These are phyloP conservation scores for Marchantia polymorpha DNA, from an alignment of 225 moss, liverwort and hornwort genomes.

Conservation along the genomic window DNA sequence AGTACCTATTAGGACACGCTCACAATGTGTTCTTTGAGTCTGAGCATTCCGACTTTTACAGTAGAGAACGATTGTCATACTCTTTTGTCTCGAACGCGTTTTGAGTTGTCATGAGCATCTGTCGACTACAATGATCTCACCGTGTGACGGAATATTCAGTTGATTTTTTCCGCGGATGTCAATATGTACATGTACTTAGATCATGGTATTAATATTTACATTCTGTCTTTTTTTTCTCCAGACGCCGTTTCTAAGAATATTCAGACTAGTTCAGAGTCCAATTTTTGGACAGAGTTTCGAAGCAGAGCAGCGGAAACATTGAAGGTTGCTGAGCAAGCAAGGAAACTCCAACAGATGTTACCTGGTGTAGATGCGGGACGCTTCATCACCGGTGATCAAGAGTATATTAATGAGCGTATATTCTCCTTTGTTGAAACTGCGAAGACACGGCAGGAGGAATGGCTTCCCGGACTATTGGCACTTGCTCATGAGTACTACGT, in stretches of 20 bases:
- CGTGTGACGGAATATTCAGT: not conserved
- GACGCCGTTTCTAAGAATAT: constrained; percentile 14
- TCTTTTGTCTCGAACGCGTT: too few species aligned
- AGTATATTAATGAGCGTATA: constrained; percentile 51
- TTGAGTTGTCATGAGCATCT: not conserved
- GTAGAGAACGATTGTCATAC: too few species aligned
- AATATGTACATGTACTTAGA: too few species aligned
- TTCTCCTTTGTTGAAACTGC: constrained; percentile 51
- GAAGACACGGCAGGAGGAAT: constrained; percentile 32
- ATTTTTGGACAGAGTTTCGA: constrained; percentile 54
- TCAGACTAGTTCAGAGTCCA: constrained; percentile 16
- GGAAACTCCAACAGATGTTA: constrained; percentile 56
- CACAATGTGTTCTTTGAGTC: too few species aligned
- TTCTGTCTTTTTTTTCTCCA: not conserved
- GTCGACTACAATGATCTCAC: not conserved
- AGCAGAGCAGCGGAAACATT: constrained; percentile 52
- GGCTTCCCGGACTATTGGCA: constrained; percentile 46
- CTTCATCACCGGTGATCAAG: constrained; percentile 53
- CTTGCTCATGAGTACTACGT: constrained; percentile 57
- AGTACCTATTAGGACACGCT: too few species aligned
- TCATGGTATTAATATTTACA: not conserved
- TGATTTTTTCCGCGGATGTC: too few species aligned
- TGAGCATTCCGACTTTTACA: too few species aligned
- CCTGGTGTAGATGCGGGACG: constrained; percentile 63
- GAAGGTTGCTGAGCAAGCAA: constrained; percentile 49